Evolutionary conservation across 2,329 filamentous ascomycete genomes (phyloP).

Genomic region (Ascosphaera apis): DNA sequence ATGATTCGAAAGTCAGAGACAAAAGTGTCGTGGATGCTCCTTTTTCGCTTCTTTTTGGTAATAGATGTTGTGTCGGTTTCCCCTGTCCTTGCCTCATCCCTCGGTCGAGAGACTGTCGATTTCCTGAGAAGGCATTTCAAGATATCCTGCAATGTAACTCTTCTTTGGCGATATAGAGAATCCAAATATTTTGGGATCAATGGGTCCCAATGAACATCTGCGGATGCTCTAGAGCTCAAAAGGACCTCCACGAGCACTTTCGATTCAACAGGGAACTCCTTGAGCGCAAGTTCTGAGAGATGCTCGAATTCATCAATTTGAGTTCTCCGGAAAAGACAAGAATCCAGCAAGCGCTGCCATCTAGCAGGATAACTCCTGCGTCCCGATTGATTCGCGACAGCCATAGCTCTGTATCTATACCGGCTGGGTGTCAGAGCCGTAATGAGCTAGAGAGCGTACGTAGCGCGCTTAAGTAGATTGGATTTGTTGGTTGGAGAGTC

Average conservation of each 20-base stretch:
- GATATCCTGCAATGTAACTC: conserved; percentile 14
- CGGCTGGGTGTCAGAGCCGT: too few species aligned
- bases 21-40: conserved; percentile 9
- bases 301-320: conserved; percentile 14
- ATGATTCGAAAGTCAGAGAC: conserved; percentile 21
- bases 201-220: conserved; percentile 19
- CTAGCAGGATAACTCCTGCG: neutral
- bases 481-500: too few species aligned
- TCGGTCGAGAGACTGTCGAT: conserved; percentile 13
- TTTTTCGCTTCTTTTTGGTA: conserved; percentile 1
- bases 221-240: conserved; percentile 13
- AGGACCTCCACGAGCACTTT: conserved; percentile 14
- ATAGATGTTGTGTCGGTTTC: conserved; percentile 1
- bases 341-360: conserved; percentile 5
- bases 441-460: neutral
- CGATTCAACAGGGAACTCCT: conserved; percentile 12
- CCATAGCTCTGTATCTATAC: neutral
- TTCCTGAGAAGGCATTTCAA: conserved; percentile 13
- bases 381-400: neutral
- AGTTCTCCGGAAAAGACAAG: conserved; percentile 5
- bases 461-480: neutral
- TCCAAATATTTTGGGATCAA: conserved; percentile 19
- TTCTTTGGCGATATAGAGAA: conserved; percentile 13
- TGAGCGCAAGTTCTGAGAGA: conserved; percentile 14
- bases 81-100: neutral